A percentile compares a stretch with the other conserved stretches of the same genome.
Conservation (phyloP, 768 basidiomycete genomes). For the Lactarius deliciosus region DNA sequence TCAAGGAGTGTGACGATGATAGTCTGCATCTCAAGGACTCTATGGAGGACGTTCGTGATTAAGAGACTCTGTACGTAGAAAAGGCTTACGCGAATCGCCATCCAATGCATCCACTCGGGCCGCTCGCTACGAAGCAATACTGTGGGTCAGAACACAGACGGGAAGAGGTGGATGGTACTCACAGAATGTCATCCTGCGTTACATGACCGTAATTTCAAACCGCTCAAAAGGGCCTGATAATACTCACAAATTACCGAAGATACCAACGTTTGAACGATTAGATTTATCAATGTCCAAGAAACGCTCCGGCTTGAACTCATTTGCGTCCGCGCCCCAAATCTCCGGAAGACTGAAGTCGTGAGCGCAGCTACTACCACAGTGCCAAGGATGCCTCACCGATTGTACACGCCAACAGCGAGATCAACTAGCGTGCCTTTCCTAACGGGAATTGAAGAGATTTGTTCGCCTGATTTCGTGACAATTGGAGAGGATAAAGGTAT, state of each 20-base stretch:
- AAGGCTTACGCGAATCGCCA: constrained; percentile 14
- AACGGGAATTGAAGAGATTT: constrained; percentile 11
- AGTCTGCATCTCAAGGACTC: constrained; percentile 7
- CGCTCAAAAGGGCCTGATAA: not conserved
- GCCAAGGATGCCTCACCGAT: not conserved
- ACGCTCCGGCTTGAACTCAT: constrained; percentile 11
- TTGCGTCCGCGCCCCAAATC: constrained; percentile 13
- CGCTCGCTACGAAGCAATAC: not conserved
- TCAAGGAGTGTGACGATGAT: constrained; percentile 6
- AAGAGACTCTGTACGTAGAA: not conserved
- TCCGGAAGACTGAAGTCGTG: constrained; percentile 5
- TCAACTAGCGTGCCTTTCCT: constrained; percentile 12
- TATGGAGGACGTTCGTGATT: not conserved
- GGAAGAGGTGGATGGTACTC: not conserved
- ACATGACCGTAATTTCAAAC: not conserved
- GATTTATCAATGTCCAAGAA: constrained; percentile 8
- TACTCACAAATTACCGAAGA: constrained; percentile 4
- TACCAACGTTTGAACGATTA: not conserved
- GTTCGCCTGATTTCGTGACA: constrained; percentile 2
- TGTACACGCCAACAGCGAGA: constrained; percentile 10
- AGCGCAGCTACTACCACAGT: not conserved
- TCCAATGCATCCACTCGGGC: constrained; percentile 7
- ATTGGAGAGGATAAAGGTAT: constrained; percentile 27
- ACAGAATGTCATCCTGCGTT: constrained; percentile 13
- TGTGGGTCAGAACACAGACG: not conserved